Percentiles rank a stretch among this genome's conserved stretches.
Evolutionary conservation across 2,329 filamentous ascomycete genomes (phyloP).

Genomic region (Ceratocystis cacaofunesta): DNA sequence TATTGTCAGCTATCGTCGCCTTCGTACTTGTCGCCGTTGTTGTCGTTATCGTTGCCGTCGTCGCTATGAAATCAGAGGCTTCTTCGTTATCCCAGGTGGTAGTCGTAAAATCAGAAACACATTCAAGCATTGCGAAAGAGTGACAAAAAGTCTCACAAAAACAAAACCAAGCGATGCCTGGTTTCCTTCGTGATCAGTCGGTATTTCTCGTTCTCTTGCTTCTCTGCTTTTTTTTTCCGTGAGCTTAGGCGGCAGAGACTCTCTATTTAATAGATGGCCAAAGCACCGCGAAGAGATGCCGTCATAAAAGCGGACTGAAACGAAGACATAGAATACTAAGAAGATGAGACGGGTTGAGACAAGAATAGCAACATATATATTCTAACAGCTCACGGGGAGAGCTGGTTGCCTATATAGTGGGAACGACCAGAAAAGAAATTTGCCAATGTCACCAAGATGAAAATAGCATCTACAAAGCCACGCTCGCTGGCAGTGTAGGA

Average conservation of each 20-base stretch:
- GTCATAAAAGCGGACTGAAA: background rate
- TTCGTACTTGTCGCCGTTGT: background rate
- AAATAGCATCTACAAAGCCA: no score
- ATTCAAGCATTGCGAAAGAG: background rate
- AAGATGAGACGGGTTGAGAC: background rate
- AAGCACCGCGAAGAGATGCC: background rate
- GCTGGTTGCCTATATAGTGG: background rate
- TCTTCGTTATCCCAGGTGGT: background rate
- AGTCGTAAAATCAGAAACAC: background rate
- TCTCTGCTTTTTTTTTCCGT: background rate
- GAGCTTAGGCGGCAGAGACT: background rate
- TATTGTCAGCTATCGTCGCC: background rate
- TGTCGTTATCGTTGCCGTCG: background rate
- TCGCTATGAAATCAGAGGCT: background rate
- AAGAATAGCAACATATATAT: background rate
- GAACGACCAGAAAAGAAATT: no score
- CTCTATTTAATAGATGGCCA: background rate
- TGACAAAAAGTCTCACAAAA: background rate
- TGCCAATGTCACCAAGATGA: no score
- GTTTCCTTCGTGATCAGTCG: background rate
- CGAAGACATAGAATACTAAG: background rate
- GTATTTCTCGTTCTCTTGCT: background rate
- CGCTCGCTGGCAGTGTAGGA: background rate
- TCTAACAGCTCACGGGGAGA: background rate
- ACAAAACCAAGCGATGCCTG: background rate